Evolutionary conservation across 371 early-diverging fungal species (phyloP).

Genomic region (Mucor plumbeus): DNA sequence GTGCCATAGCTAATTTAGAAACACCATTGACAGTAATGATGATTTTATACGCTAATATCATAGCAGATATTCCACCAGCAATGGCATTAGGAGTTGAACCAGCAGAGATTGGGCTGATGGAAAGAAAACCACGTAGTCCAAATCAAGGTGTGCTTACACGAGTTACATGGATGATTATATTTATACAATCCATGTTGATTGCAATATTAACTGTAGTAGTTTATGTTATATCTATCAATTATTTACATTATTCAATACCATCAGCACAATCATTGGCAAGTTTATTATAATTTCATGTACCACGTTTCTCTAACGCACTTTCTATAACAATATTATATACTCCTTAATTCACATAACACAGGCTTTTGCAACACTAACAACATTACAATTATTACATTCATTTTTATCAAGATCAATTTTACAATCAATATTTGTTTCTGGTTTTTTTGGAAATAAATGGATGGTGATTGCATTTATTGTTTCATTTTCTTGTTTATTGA

Average conservation of each 20-base stretch:
- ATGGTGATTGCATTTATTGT: slow-evolving; percentile 55
- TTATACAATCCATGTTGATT: slow-evolving; percentile 51
- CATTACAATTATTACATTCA: slow-evolving; percentile 79
- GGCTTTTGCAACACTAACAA: slow-evolving; percentile 78
- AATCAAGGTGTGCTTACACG: slow-evolving; percentile 61
- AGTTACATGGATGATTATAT: slow-evolving; percentile 38
- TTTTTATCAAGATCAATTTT: slow-evolving; percentile 79
- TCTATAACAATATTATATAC: neutral
- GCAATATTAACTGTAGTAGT: slow-evolving; percentile 65
- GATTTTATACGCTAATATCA: slow-evolving; percentile 55
- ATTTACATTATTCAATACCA: slow-evolving; percentile 32
- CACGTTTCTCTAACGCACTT: neutral
- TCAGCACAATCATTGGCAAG: slow-evolving; percentile 38
- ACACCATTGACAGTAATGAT: slow-evolving; percentile 57
- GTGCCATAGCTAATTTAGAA: slow-evolving; percentile 43
- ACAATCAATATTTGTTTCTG: slow-evolving; percentile 72
- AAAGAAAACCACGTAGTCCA: slow-evolving; percentile 73
- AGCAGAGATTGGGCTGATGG: slow-evolving; percentile 76
- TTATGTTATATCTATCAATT: slow-evolving; percentile 55
- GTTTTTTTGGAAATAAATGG: slow-evolving; percentile 72
- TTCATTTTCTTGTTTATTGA: neutral
- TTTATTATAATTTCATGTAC: neutral
- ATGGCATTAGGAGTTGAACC: slow-evolving; percentile 84
- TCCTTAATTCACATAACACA: slow-evolving; percentile 24
- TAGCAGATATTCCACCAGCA: slow-evolving; percentile 74